Conservation (phyloP, 106 monocot species). For the Posidonia australis region DNA sequence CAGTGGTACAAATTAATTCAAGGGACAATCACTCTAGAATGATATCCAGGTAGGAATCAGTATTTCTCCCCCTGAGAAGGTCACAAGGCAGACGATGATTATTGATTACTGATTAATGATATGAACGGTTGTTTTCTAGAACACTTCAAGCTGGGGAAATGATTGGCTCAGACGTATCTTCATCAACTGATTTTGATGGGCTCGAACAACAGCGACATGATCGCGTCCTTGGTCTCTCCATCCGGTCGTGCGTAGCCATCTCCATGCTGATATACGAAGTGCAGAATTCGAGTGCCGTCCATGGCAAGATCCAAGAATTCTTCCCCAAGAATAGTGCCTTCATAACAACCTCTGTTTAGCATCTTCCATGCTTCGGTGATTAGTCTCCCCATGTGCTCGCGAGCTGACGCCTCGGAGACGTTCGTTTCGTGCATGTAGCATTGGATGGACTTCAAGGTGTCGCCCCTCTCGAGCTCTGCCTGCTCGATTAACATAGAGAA, state of each 20-base stretch:
- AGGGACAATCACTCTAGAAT: too few relatives aligned
- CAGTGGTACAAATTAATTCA: too few relatives aligned
- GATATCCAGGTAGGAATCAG: too few relatives aligned
- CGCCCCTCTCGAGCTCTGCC: slow-evolving; percentile 3
- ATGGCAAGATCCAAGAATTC: background rate
- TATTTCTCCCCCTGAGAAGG: too few relatives aligned
- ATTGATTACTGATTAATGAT: too few relatives aligned
- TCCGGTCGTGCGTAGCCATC: background rate
- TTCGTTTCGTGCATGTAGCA: slow-evolving; percentile 2
- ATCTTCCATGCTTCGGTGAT: background rate
- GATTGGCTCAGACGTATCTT: too few relatives aligned
- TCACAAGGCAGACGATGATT: too few relatives aligned
- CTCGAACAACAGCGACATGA: background rate
- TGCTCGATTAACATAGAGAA: too few relatives aligned
- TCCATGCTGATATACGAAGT: background rate
- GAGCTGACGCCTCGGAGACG: background rate
- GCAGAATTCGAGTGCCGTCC: background rate
- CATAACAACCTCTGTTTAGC: background rate
- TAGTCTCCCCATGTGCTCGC: background rate
- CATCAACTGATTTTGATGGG: too few relatives aligned
- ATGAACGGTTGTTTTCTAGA: too few relatives aligned
- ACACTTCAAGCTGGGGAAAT: too few relatives aligned
- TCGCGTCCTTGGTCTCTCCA: background rate
- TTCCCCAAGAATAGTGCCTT: background rate
- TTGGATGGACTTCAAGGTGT: background rate